phyloP scores from a whole-genome alignment of 495 filamentous ascomycete species.

The Corynascus novoguineensis region DNA sequence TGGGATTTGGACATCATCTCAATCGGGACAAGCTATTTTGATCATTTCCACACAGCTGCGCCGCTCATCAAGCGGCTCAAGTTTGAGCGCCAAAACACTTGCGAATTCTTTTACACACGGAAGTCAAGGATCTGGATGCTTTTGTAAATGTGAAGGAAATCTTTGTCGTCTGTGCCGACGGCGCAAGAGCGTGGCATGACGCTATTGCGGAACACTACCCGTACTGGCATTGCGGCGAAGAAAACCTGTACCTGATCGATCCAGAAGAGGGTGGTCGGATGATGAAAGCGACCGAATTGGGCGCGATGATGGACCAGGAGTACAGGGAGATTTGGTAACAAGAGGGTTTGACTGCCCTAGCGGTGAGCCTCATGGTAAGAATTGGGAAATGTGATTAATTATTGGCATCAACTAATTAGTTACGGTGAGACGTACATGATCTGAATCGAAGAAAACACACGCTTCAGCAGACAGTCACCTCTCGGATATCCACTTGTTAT shows the following conservation, averaged over 20 bases:
- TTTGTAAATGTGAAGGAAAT: not conserved
- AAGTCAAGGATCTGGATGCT: not conserved
- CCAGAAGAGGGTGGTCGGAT: not conserved
- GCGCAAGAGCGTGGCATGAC: not conserved
- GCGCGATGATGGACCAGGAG: slow-evolving; percentile 3
- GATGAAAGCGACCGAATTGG: slow-evolving; percentile 1
- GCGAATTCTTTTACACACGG: slow-evolving; percentile 10
- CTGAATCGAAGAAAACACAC: too few species aligned
- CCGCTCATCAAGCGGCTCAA: not conserved
- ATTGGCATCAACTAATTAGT: too few species aligned
- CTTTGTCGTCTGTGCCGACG: not conserved
- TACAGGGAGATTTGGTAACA: not conserved
- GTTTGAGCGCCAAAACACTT: not conserved
- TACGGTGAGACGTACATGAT: too few species aligned
- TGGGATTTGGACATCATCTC: slow-evolving; percentile 24
- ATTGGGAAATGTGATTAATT: too few species aligned
- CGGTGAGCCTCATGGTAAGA: slow-evolving; percentile 1
- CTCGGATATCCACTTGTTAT: too few species aligned
- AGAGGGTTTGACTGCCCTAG: not conserved
- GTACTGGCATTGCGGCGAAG: not conserved
- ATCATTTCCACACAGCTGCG: not conserved
- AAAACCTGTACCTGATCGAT: slow-evolving; percentile 7
- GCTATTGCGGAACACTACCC: not conserved
- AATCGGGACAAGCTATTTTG: slow-evolving; percentile 11
- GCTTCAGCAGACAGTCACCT: too few species aligned